These are phyloP conservation scores for Nelumbo lutea DNA, from an alignment of 164 flowering plant species.

Conservation along the genomic window DNA sequence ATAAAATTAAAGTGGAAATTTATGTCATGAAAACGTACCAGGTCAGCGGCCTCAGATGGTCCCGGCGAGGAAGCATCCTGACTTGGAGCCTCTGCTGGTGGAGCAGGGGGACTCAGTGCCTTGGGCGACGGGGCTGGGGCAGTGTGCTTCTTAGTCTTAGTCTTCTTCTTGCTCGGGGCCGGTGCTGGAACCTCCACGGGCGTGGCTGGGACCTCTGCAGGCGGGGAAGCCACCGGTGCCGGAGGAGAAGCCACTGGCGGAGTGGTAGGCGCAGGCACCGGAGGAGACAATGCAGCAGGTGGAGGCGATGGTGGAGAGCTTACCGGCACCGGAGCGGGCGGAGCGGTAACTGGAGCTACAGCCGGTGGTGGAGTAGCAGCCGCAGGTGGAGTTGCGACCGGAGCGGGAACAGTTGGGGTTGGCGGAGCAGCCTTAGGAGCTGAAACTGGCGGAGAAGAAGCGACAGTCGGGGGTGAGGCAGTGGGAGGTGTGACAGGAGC, in stretches of 20 bases:
- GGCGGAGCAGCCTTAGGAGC: conserved; percentile 26
- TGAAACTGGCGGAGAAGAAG: conserved; percentile 13
- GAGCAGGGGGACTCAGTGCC: conserved; percentile 31
- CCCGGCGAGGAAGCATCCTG: conserved; percentile 27
- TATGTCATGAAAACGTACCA: conserved; percentile 16
- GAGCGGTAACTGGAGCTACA: conserved; percentile 3
- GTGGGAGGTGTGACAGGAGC: conserved; percentile 7
- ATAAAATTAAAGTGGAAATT: too few relatives aligned
- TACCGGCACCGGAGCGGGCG: conserved; percentile 22
- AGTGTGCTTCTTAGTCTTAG: conserved; percentile 14
- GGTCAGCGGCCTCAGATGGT: conserved; percentile 23
- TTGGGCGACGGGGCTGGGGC: conserved; percentile 28
- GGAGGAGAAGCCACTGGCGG: conserved; percentile 21
- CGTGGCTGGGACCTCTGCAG: conserved; percentile 9
- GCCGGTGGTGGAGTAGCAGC: conserved; percentile 25
- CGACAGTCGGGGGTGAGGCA: conserved; percentile 11
- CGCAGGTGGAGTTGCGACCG: conserved; percentile 8
- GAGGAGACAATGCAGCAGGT: conserved; percentile 21
- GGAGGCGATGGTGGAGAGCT: conserved; percentile 27
- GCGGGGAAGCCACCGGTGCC: conserved; percentile 15
- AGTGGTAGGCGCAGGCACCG: conserved; percentile 8
- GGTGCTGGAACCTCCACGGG: conserved; percentile 35
- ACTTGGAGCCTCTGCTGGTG: conserved; percentile 31
- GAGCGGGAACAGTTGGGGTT: conserved; percentile 17
- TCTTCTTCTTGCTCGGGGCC: conserved; percentile 31